Evolutionary conservation across 2,329 filamentous ascomycete species (phyloP), one percentile per base, ranked within the genome.

Genomic region (Plectosphaerella plurivora): DNA sequence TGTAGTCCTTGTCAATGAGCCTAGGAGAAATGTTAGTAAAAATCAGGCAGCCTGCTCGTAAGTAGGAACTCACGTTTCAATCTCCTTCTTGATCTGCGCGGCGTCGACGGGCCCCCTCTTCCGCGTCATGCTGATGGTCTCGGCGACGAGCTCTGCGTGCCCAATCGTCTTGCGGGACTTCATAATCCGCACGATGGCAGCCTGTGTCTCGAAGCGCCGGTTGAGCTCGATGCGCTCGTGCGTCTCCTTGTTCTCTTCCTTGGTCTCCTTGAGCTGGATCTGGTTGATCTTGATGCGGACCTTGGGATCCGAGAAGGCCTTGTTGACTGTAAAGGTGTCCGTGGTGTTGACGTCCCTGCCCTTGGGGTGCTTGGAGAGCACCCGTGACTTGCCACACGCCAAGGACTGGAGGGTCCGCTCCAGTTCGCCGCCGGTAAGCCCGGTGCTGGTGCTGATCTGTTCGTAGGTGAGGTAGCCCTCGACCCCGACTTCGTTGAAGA

Each of bases 201-300:
- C 94, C 69, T 99, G 94, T 0, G 92, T 97, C 73, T 99, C 95
- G 63, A 95, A 96, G 64, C 96, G 91, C 49, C 94, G 78, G 65
- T 99, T 94, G 50, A 89, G 88, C 0, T 86, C 87, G 5, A 99
- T 90, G 44, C 91, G 83, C 69, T 96, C 88, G 69, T 97, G 91
- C 1, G 92, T 97, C 61, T 88, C 90, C 70, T 91, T 89, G 72
- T 97, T 97, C 72, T 99, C 94, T 64, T 93, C 88, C 62, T 88
- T 89, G 1, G 94, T 97, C 73, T 99, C 94, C 72, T 94, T 95
- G 49, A 97, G 81, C 71, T 99, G 94, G 61, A 99, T 94, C 71
- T 97, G 93, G 73, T 97, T 99, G 76, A 99, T 97, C 76, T 99
- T 99, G 73, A 99, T 86, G 52, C 91, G 85, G 70, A 89, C 88